These are phyloP conservation scores for Aphanomyces euteiches DNA, from an alignment of 352 stramenopile genomes.

Conservation along the genomic window DNA sequence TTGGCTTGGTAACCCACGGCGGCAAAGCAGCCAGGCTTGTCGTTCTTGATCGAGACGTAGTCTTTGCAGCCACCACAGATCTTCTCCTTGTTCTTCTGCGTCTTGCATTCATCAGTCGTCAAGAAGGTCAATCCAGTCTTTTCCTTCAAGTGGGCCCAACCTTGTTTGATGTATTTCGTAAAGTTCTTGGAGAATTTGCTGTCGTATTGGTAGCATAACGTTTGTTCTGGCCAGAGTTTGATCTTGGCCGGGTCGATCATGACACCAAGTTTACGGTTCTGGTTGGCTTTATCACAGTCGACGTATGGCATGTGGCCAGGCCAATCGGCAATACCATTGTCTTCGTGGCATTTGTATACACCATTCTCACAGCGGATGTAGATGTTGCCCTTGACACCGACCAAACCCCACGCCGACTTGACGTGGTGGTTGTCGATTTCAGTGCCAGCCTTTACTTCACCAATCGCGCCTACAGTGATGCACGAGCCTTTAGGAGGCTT, in stretches of 20 bases:
- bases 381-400: slow-evolving; percentile 5
- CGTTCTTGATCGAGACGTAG: slow-evolving; percentile 14
- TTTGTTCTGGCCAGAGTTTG: slow-evolving; percentile 8
- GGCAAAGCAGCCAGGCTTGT: slow-evolving; percentile 22
- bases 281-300: slow-evolving; percentile 9
- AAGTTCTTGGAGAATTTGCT: slow-evolving; percentile 1
- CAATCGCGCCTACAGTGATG: not conserved
- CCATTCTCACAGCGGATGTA: slow-evolving; percentile 19
- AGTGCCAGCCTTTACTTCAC: not conserved
- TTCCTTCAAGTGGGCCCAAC: slow-evolving; percentile 3
- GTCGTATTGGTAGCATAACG: slow-evolving; percentile 19
- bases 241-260: slow-evolving; percentile 16
- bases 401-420: not conserved
- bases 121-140: not conserved
- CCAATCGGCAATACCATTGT: slow-evolving; percentile 6
- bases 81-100: not conserved
- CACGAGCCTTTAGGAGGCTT: not conserved
- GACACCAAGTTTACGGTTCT: not conserved
- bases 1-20: slow-evolving; percentile 18
- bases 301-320: not conserved
- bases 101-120: slow-evolving; percentile 6
- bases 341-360: slow-evolving; percentile 1
- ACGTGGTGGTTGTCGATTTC: not conserved
- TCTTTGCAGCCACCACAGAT: slow-evolving; percentile 11
- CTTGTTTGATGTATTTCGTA: not conserved